Evolutionary conservation across 192 early-diverging fungal species (phyloP).

Genomic region (Dissophora globulifera): DNA sequence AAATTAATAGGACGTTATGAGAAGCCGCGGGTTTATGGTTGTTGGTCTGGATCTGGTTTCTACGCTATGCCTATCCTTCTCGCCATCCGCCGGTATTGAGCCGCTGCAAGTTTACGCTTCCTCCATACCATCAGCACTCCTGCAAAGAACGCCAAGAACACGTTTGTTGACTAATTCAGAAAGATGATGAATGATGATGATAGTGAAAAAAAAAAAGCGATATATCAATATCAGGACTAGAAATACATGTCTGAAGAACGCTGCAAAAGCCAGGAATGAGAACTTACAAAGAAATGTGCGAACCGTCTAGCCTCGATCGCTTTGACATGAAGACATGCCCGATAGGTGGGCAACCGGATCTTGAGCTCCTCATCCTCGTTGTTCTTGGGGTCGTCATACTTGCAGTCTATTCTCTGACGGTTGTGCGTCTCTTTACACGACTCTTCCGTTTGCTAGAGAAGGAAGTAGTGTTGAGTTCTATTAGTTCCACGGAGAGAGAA

Average conservation of each 20-base stretch:
- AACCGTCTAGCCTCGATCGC: conserved; percentile 42
- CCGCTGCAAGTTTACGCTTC: conserved; percentile 46
- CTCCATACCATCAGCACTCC: conserved; percentile 40
- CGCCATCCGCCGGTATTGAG: conserved; percentile 50
- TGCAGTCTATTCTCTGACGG: conserved; percentile 38
- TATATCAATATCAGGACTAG: too few species aligned
- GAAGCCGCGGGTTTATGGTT: neutral
- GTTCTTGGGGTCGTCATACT: conserved; percentile 44
- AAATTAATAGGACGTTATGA: neutral
- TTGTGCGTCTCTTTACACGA: conserved; percentile 43
- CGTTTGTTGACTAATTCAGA: conserved; percentile 28
- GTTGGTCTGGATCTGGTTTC: neutral
- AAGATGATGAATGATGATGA: neutral
- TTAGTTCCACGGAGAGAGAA: too few species aligned
- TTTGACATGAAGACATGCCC: conserved; percentile 36
- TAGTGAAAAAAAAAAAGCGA: neutral
- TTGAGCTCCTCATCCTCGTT: conserved; percentile 52
- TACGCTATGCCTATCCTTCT: conserved; percentile 49
- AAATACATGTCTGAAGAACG: neutral
- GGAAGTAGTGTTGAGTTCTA: neutral
- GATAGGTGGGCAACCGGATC: conserved; percentile 23
- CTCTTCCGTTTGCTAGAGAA: conserved; percentile 23
- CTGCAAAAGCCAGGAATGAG: neutral
- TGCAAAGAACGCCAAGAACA: conserved; percentile 36
- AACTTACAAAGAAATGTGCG: conserved; percentile 43